Evolutionary conservation across 805 yeast species (phyloP), one percentile per base, ranked within the genome.

Genomic region (Candida loeiensis): DNA sequence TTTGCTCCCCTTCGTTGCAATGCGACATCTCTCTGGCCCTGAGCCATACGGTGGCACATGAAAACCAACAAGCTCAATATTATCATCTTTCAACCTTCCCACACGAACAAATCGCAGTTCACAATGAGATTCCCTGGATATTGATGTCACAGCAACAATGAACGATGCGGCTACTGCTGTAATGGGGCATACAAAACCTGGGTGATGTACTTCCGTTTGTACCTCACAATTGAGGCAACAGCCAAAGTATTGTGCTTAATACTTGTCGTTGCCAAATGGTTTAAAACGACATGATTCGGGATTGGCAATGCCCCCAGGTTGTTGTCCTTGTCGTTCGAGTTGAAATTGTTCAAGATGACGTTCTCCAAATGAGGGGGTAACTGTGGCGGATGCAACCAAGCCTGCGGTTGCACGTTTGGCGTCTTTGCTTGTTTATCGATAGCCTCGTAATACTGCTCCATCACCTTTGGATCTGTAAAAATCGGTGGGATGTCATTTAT

Each of bases 331-430:
- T 82, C 87, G 51, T 52, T 55, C 17, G 68, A 74, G 49, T 65
- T 67, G 54, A 64, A 83, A 49, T 81, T 80, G 66, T 91, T 91
- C 55, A 91, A 73, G 40, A 93, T 89, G 41, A 93, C 98, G 54
- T 85, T 84, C 58, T 93, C 99, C 45, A 93, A 71, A 61, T 91
- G 99, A 7, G 99, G 99, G 6, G 99, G 99, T 36, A 93, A 71
- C 56, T 85, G 95, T 16, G 99, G 99, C 15, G 99, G 98, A 21
- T 95, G 88, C 39, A 90, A 76, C 74, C 73, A 67, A n/a, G 73
- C 74, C 70, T 81, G 69, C 65, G 78, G 67, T 66, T 76, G 64
- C 61, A 80, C 61, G 69, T 61, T 63, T 31, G 74, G 56, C 55
- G 69, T 69, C 56, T 80, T 82, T 32, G 82, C 77, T 51, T 77